Base-by-base conservation (phyloP, 495 filamentous ascomycete species). In the Astrothelium macrocarpum region DNA sequence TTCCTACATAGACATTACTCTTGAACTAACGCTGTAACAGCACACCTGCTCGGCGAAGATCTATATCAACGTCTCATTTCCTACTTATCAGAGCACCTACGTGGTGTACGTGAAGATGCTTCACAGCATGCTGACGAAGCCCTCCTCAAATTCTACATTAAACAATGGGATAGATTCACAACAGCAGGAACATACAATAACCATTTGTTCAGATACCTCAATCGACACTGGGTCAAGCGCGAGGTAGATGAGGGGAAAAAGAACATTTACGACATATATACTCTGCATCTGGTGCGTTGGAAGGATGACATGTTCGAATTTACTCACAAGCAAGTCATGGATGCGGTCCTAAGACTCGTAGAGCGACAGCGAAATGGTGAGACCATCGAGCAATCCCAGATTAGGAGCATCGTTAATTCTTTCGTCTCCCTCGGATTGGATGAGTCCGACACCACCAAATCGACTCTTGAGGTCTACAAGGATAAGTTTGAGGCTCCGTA, bases 231-330 rank as follows among this genome's bases (percentile, higher is more conserved):
- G 94, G 95, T 99, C 20, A 97, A 96, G 80, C 84, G 94, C 26
- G 94, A 99, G 78, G 95, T 99, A 75, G 94, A 99, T 67, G 94
- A 99, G 73, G 95, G 95, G 28, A 99, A 99, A 75, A 99, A 99
- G 80, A 88, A 92, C 69, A 87, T 97, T 5, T 97, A 93, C 76
- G 94, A 99, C 75, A 91, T 99, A 56, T 97, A 99, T 74, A 99
- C 93, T 1, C 77, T 97, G 25, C 94, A 97, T 71, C 79, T 99
- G 36, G 95, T 96, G 42, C 89, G 90, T 67, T 99, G 94, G 94
- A 90, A 89, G 68, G 82, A 87, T 53, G 90, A 95, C 64, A 87
- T 99, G 66, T 99, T 99, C 75, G 77, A 81, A 53, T 79, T 84
- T 53, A 89, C 96, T 2, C 86, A 92, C 60, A 79, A 84, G 61